A percentile compares a stretch with the other conserved stretches of the same genome.
These are phyloP conservation scores for Suhomyces sp. DNA, from an alignment of 805 yeast genomes.

Conservation along the genomic window DNA sequence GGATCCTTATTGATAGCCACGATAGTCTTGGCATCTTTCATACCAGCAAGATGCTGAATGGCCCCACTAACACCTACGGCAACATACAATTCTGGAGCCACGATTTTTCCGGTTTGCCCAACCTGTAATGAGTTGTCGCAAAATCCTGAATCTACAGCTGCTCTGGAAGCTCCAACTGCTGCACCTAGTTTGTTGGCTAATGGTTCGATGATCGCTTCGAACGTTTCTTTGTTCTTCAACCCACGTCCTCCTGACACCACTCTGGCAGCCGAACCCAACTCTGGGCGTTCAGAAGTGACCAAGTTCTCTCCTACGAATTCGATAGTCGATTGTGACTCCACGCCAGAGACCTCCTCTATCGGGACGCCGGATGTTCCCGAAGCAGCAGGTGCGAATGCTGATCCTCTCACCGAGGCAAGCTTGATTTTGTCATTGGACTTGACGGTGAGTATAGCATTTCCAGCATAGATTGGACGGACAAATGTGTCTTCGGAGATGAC, in stretches of 20 bases:
- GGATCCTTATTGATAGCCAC: constrained; percentile 94
- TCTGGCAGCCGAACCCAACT: constrained; percentile 73
- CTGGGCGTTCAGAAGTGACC: constrained; percentile 82
- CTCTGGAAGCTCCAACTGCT: constrained; percentile 96
- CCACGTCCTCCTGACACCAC: constrained; percentile 96
- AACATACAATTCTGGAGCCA: constrained; percentile 91
- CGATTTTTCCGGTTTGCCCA: constrained; percentile 97
- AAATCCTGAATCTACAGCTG: constrained; percentile 95
- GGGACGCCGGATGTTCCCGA: constrained; percentile 36
- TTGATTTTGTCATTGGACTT: constrained; percentile 63
- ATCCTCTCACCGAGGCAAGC: constrained; percentile 75
- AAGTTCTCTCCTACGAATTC: constrained; percentile 77
- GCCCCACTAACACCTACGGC: constrained; percentile 98
- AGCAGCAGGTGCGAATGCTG: constrained; percentile 63
- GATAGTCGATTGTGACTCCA: constrained; percentile 18
- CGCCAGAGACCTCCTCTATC: constrained; percentile 45
- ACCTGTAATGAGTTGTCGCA: constrained; percentile 96
- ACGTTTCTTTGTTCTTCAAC: constrained; percentile 82
- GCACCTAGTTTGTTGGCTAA: constrained; percentile 82
- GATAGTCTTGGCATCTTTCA: constrained; percentile 92
- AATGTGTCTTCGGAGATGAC: constrained; percentile 69
- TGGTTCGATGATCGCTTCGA: constrained; percentile 74
- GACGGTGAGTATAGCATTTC: constrained; percentile 86
- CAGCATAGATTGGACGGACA: constrained; percentile 93
- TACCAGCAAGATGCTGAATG: constrained; percentile 96